phyloP scores from a whole-genome alignment of 2,329 filamentous ascomycete genomes.

The Alternaria sp. region DNA sequence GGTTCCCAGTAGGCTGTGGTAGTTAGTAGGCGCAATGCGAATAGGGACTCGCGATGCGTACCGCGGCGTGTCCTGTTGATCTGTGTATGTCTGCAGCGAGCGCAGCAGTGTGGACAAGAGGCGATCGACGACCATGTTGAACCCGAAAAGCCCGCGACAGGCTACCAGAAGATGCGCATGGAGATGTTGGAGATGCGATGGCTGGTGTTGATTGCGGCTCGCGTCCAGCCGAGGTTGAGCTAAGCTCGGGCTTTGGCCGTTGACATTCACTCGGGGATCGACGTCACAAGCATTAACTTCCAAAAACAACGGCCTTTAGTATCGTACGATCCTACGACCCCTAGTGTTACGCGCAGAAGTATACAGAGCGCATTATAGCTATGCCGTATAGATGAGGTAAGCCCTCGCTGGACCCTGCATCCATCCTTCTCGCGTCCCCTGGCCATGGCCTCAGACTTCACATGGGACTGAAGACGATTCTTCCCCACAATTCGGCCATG shows the following conservation, averaged over 20 bases:
- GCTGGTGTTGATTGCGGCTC: constrained; percentile 31
- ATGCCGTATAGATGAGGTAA: constrained; percentile 48
- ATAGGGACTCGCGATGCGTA: constrained; percentile 43
- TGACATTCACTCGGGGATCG: constrained; percentile 19
- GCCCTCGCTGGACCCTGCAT: not conserved
- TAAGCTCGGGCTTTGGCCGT: constrained; percentile 27
- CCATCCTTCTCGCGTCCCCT: not conserved
- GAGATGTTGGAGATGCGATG: constrained; percentile 7
- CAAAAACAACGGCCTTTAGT: constrained; percentile 5
- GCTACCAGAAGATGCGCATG: constrained; percentile 12
- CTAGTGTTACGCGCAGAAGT: constrained; percentile 5
- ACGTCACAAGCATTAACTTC: constrained; percentile 24
- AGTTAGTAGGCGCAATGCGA: constrained; percentile 34
- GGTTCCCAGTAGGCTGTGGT: constrained; percentile 64
- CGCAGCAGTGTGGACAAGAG: constrained; percentile 73
- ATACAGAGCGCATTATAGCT: not conserved
- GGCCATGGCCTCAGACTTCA: not conserved
- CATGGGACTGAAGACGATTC: not conserved
- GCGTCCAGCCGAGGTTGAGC: constrained; percentile 41
- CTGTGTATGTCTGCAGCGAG: constrained; percentile 66
- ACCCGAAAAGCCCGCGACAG: constrained; percentile 10
- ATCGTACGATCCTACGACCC: not conserved
- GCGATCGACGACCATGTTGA: constrained; percentile 71
- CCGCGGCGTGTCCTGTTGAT: constrained; percentile 68
- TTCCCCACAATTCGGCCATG: not conserved